Base-by-base conservation (phyloP, 163 green algal genomes). In the Volvox carteri region DNA sequence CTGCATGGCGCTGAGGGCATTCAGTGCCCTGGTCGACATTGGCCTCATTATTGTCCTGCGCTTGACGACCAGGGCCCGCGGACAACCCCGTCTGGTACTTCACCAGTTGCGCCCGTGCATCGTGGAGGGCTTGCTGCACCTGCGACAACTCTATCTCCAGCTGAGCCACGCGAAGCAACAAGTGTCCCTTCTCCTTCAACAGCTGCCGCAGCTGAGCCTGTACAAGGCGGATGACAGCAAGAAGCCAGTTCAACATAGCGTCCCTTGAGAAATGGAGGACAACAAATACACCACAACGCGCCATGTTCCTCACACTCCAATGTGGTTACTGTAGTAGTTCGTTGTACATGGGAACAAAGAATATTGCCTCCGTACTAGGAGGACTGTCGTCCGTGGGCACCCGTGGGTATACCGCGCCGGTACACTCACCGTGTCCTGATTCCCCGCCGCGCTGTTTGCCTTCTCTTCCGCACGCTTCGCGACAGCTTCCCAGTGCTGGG, bases 391-490 rank as follows among this genome's bases (percentile, higher is more conserved):
- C n/a, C n/a, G n/a, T n/a, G n/a, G n/a, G n/a, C n/a, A n/a, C n/a
- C n/a, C n/a, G n/a, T n/a, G n/a, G n/a, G n/a, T n/a, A n/a, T n/a
- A n/a, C n/a, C n/a, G n/a, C n/a, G n/a, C n/a, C n/a, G n/a, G n/a
- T n/a, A n/a, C n/a, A n/a, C n/a, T n/a, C n/a, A n/a, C 25, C 14
- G 25, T 60, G 37, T 88, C 48, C 68, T 74, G 8, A 35, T 35
- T 74, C 4, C 68, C 68, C 4, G 83, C 83, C 4, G 11, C 48
- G 33, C n/a, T n/a, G n/a, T 62, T 44, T 4, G 50, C 48, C 46
- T 83, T 72, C 68, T 81, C 30, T 50, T 88, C 48, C 11, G 83
- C 83, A n/a, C 35, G 67, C 83, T 88, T 70, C 4, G 83, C 83
- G 0, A 70, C 68, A 0, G 33, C 68, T 72, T 81, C 5, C 83